Base-by-base conservation (phyloP, 2,329 filamentous ascomycete species). In the Pyrenophora teres region DNA sequence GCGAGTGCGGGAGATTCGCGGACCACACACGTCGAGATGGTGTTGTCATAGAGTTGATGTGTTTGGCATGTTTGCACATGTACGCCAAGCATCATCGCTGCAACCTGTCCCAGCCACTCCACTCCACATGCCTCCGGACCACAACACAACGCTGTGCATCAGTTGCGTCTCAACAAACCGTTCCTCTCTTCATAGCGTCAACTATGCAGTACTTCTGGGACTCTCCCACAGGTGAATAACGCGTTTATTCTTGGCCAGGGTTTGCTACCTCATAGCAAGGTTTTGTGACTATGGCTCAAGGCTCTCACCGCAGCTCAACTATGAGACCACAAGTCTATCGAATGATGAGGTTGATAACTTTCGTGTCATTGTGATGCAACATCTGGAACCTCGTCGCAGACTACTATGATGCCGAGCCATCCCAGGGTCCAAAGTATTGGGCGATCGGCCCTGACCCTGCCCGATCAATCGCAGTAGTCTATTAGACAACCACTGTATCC, bases 51-150 rank as follows among this genome's bases (percentile, higher is more conserved):
- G 53, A 43, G 33, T 31, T 13, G 35, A 3, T 15, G 25, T 63
- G 63, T 66, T 65, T 66, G 64, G 40, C 23, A 25, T 61, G 59
- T 65, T 65, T 65, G 60, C 46, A 54, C 21, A 37, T 40, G 12
- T 27, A 13, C 50, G 50, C 45, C 43, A 52, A 27, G 35, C 9
- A n/a, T n/a, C n/a, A n/a, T n/a, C n/a, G n/a, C n/a, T n/a, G n/a
- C n/a, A n/a, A n/a, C n/a, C n/a, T n/a, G n/a, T n/a, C n/a, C n/a
- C n/a, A n/a, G n/a, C n/a, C n/a, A n/a, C n/a, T n/a, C n/a, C n/a
- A n/a, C n/a, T 27, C 46, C 38, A 44, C 38, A 38, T 33, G 36
- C 40, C 40, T 31, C 21, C 18, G 15, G 39, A 44, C 39, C 45
- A 31, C 43, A 52, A 48, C 30, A 50, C 36, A 31, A 25, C 31